Conservation (phyloP, 495 filamentous ascomycete species). For the Aspergillus carlsbadensis region DNA sequence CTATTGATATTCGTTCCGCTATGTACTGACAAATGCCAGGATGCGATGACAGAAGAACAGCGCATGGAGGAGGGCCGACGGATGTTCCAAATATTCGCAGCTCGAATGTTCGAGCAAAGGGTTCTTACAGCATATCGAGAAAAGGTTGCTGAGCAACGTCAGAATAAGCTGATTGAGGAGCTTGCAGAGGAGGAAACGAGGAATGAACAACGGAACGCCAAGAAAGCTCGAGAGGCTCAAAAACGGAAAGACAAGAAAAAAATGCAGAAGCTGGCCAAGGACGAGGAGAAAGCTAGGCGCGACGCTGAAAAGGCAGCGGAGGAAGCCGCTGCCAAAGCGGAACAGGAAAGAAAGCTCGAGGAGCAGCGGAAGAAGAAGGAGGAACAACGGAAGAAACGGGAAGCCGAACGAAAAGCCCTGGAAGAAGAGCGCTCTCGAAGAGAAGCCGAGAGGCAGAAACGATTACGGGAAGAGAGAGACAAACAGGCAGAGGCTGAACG, state of each 20-base stretch:
- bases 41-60: slow-evolving; percentile 95
- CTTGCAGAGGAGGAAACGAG: slow-evolving; percentile 77
- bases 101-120: slow-evolving; percentile 97
- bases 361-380: slow-evolving; percentile 78
- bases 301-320: slow-evolving; percentile 92
- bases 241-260: slow-evolving; percentile 90
- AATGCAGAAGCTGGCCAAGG: slow-evolving; percentile 78
- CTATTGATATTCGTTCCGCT: slow-evolving; percentile 5
- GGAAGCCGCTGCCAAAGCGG: slow-evolving; percentile 71
- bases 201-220: slow-evolving; percentile 77
- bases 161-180: slow-evolving; percentile 88
- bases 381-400: slow-evolving; percentile 87
- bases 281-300: slow-evolving; percentile 81
- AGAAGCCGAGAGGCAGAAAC: slow-evolving; percentile 75
- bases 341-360: slow-evolving; percentile 77
- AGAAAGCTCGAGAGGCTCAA: slow-evolving; percentile 89
- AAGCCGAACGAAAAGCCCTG: slow-evolving; percentile 86
- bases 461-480: slow-evolving; percentile 79
- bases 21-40: slow-evolving; percentile 54
- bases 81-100: slow-evolving; percentile 99
- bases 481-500: slow-evolving; percentile 73
- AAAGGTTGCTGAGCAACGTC: slow-evolving; percentile 90
- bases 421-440: slow-evolving; percentile 82
- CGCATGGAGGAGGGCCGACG: slow-evolving; percentile 97
- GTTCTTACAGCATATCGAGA: slow-evolving; percentile 96